A percentile compares a stretch with the other conserved stretches of the same genome.
These are phyloP conservation scores for Orbilia blumenaviensis DNA, from an alignment of 2,329 filamentous ascomycete species.

Conservation along the genomic window DNA sequence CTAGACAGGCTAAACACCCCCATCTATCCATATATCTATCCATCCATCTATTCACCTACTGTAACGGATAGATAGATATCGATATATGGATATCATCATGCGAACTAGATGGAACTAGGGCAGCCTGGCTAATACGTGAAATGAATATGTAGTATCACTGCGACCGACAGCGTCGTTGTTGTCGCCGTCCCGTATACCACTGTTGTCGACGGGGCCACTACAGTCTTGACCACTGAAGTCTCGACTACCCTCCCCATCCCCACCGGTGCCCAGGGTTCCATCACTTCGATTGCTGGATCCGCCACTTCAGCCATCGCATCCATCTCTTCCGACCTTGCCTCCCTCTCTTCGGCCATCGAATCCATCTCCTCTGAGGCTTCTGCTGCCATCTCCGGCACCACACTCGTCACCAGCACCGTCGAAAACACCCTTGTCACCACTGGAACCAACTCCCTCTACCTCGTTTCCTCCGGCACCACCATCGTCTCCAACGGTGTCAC, in stretches of 20 bases:
- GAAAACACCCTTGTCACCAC: slow-evolving; percentile 17
- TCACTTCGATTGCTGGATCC: slow-evolving; percentile 24
- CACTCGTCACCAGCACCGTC: slow-evolving; percentile 31
- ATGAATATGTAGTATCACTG: neutral
- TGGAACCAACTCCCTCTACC: slow-evolving; percentile 40
- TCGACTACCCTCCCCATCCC: slow-evolving; percentile 16
- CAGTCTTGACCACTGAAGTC: slow-evolving; percentile 13
- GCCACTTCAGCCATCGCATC: slow-evolving; percentile 29
- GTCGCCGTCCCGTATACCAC: slow-evolving; percentile 28
- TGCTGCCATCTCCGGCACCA: slow-evolving; percentile 41
- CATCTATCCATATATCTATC: too few species aligned
- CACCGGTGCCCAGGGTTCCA: neutral
- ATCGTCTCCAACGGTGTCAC: slow-evolving; percentile 25
- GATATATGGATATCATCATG: too few species aligned
- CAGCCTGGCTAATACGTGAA: too few species aligned
- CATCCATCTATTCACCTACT: neutral
- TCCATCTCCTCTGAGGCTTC: slow-evolving; percentile 26
- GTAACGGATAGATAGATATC: too few species aligned
- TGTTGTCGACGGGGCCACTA: slow-evolving; percentile 27
- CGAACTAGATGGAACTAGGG: too few species aligned
- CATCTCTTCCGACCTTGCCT: slow-evolving; percentile 15
- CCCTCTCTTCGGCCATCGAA: slow-evolving; percentile 21
- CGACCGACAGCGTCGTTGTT: slow-evolving; percentile 33
- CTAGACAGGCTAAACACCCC: too few species aligned
- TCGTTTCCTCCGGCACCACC: slow-evolving; percentile 48